These are phyloP conservation scores for Adansonia madagascariensis DNA, from an alignment of 441 rosid species.

Conservation along the genomic window DNA sequence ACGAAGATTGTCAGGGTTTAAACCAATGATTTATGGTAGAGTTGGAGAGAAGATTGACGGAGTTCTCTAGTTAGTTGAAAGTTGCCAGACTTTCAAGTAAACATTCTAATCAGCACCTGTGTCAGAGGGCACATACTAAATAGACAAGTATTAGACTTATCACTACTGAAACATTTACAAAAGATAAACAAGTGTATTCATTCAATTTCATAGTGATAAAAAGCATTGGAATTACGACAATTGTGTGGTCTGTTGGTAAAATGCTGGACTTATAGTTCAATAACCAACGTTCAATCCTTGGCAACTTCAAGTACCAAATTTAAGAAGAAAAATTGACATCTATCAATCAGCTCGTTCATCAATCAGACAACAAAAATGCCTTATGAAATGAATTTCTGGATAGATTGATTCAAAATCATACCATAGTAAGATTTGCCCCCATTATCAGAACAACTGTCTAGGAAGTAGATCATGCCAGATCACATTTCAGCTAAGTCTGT, in stretches of 20 bases:
- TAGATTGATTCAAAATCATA: neutral
- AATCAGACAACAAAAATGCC: neutral
- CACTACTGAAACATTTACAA: neutral
- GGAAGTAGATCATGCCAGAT: neutral
- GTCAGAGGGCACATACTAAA: constrained; percentile 6
- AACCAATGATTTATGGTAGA: constrained; percentile 2
- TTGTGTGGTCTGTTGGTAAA: too few relatives aligned
- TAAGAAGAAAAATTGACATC: neutral
- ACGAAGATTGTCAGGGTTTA: constrained; percentile 22
- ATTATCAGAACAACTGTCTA: neutral
- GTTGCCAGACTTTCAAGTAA: constrained; percentile 29
- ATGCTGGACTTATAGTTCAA: too few relatives aligned
- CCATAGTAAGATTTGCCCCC: neutral
- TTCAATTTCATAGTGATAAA: neutral
- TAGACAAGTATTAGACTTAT: constrained; percentile 6
- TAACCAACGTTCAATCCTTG: too few relatives aligned
- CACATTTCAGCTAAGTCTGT: neutral
- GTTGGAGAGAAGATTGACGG: constrained; percentile 24
- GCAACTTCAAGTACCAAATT: neutral
- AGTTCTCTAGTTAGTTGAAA: constrained; percentile 29
- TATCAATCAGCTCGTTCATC: constrained; percentile 1
- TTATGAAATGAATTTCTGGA: neutral
- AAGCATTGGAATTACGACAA: neutral
- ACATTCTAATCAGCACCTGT: constrained; percentile 5
- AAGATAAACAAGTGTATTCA: neutral